These are phyloP conservation scores for Erysimum cheiri DNA, from an alignment of 441 rosid species.

Conservation along the genomic window DNA sequence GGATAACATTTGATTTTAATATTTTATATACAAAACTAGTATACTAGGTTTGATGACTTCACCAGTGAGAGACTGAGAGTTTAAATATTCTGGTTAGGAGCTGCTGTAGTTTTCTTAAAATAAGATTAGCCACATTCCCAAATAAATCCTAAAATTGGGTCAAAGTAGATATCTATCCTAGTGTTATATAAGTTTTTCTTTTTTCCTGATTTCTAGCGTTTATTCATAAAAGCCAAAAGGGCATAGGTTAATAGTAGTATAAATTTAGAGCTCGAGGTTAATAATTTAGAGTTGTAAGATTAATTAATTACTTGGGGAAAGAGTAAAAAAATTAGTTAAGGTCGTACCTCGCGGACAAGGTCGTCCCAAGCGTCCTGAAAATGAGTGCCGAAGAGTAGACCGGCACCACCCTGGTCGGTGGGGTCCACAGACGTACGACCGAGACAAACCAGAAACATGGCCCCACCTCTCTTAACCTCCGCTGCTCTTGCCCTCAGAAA, in stretches of 20 bases:
- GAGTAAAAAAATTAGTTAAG: not conserved
- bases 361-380: constrained; percentile 99
- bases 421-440: constrained; percentile 93
- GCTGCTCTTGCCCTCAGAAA: constrained; percentile 73
- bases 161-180: constrained; percentile 4
- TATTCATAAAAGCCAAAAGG: not conserved
- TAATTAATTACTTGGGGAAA: not conserved
- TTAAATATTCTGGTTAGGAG: not conserved
- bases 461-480: constrained; percentile 84
- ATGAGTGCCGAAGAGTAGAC: constrained; percentile 93
- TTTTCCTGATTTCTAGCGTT: not conserved
- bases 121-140: not conserved
- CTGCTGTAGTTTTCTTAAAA: not conserved
- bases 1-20: not conserved
- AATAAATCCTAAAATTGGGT: not conserved
- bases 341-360: constrained; percentile 87
- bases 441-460: constrained; percentile 91
- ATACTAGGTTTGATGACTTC: constrained; percentile 1
- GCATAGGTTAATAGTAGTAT: not conserved
- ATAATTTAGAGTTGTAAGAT: not conserved
- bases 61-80: too few species aligned
- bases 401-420: constrained; percentile 94
- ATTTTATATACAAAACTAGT: not conserved
- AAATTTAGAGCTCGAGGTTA: constrained; percentile 15
- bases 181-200: not conserved